Evolutionary conservation across 805 yeast species (phyloP), one percentile per base, ranked within the genome.

Genomic region (Saturnispora sanitii): DNA sequence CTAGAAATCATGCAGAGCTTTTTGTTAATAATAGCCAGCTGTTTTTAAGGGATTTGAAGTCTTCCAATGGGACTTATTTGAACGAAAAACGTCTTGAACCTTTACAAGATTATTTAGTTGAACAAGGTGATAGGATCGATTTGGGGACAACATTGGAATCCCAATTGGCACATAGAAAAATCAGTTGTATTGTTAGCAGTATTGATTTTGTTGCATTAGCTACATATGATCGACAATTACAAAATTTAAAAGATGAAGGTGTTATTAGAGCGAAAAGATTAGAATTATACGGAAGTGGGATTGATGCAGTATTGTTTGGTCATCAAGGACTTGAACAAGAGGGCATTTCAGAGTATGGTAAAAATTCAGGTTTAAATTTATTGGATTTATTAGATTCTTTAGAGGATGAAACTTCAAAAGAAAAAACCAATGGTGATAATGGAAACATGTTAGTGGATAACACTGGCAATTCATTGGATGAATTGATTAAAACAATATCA

Each of bases 1-100:
- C 94, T 16, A 68, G 99, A 49, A 92, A 84, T 54, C 99, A 92
- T 62, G 99, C 99, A 0, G 90, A 84, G 52, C 64, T 92, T 47
- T 84, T 75, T 65, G 75, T 87, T 28, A 53, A 49, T 30, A 92
- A 84, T 49, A 67, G 75, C 15, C 58, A 58, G 20, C 69, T 94
- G 17, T 85, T 70, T 68, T 71, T 92, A 20, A 76, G 79, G 49
- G 99, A 92, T 62, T 71, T 87, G 54, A 86, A 87, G 43, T 82
- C 94, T 2, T 82, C 95, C 19, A 92, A 92, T 60, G 99, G 99
- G 8, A 90, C 98, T 0, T 94, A 82, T 58, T 75, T 92, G 37
- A 92, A 92, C 58, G 84, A 79, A 26, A 67, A 63, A 32, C 78
- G 87, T 46, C 68, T 92, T 9, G 72, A 75, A 31, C 64, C 70